Evolutionary conservation across 352 stramenopile genomes (phyloP).

Genomic region (Halophytophthora polymorphica): DNA sequence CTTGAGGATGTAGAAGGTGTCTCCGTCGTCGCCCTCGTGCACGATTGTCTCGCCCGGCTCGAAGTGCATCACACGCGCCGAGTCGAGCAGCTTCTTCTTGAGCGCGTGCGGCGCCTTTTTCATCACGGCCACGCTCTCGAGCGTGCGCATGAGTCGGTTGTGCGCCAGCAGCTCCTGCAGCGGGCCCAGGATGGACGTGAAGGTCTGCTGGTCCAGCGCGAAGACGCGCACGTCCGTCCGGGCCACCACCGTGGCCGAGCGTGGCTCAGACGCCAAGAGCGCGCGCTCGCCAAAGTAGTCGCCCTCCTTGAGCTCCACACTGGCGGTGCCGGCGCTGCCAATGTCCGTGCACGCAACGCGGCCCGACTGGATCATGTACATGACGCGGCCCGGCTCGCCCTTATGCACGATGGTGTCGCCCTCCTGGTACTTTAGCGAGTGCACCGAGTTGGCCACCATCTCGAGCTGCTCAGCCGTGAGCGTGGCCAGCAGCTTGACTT

Average conservation of each 20-base stretch:
- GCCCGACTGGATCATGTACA: constrained; percentile 82
- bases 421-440: constrained; percentile 41
- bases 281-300: constrained; percentile 93
- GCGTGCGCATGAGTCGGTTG: constrained; percentile 45
- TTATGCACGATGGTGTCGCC: constrained; percentile 78
- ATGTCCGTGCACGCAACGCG: constrained; percentile 59
- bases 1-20: constrained; percentile 67
- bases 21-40: constrained; percentile 38
- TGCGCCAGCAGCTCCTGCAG: constrained; percentile 85
- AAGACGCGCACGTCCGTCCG: constrained; percentile 45
- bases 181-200: constrained; percentile 88
- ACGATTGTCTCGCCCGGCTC: constrained; percentile 43
- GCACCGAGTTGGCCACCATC: constrained; percentile 37
- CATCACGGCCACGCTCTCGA: constrained; percentile 55
- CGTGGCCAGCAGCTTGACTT: constrained; percentile 36
- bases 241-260: constrained; percentile 85
- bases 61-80: constrained; percentile 34
- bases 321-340: constrained; percentile 33
- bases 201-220: constrained; percentile 89
- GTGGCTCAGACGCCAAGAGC: constrained; percentile 82
- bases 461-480: constrained; percentile 47
- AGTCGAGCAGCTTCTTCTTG: constrained; percentile 47
- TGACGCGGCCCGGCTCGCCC: constrained; percentile 59
- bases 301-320: constrained; percentile 51
- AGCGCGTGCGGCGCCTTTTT: constrained; percentile 34